Evolutionary conservation across 179 eudicot species (phyloP).

Genomic region (Carnegiea gigantea): DNA sequence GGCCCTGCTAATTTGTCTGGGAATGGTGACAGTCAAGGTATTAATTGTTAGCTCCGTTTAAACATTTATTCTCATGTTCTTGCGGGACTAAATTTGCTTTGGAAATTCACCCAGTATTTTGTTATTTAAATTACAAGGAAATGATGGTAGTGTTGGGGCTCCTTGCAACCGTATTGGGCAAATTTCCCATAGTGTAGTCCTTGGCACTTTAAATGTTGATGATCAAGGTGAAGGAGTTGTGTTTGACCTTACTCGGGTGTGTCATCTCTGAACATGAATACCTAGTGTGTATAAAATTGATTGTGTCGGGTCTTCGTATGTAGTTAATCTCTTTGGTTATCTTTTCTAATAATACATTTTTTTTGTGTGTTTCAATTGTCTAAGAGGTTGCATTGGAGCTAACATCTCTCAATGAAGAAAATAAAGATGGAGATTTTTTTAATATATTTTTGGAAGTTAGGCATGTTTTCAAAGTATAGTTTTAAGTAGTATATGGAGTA

Average conservation of each 20-base stretch:
- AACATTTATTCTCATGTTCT: background rate
- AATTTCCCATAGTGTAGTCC: slow-evolving; percentile 79
- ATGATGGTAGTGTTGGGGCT: slow-evolving; percentile 50
- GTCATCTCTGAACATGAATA: slow-evolving; percentile 20
- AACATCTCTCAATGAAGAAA: too few relatives aligned
- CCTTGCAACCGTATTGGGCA: slow-evolving; percentile 72
- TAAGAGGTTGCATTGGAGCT: too few relatives aligned
- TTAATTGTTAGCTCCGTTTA: background rate
- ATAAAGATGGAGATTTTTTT: too few relatives aligned
- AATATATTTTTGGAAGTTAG: too few relatives aligned
- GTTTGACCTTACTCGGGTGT: slow-evolving; percentile 76
- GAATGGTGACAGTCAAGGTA: slow-evolving; percentile 52
- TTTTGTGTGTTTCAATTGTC: too few relatives aligned
- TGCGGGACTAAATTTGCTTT: background rate
- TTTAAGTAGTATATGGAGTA: too few relatives aligned
- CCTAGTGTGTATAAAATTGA: background rate
- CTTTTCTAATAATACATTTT: too few relatives aligned
- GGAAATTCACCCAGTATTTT: slow-evolving; percentile 3
- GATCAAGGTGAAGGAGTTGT: slow-evolving; percentile 43
- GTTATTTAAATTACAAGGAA: slow-evolving; percentile 41
- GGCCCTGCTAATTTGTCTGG: slow-evolving; percentile 46
- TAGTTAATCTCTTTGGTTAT: too few relatives aligned
- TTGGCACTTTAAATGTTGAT: slow-evolving; percentile 53
- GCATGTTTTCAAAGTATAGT: too few relatives aligned
- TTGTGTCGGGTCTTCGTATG: too few relatives aligned